Evolutionary conservation across 1,139 yeast genomes (phyloP).

Genomic region (Kluyveromyces sp.): DNA sequence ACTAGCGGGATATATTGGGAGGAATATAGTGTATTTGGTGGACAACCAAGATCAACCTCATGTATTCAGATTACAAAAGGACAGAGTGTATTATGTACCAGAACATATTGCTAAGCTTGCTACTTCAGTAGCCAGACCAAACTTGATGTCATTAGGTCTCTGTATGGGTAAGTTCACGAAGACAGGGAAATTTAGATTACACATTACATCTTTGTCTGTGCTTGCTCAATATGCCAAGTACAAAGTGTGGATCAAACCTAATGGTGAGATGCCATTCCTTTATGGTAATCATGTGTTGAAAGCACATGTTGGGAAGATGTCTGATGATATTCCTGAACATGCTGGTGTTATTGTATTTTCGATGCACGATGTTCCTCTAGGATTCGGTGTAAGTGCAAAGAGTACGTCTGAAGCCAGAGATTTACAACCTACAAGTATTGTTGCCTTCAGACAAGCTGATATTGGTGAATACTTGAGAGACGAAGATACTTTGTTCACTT

Average conservation of each 20-base stretch:
- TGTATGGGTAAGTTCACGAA: slow-evolving; percentile 96
- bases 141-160: slow-evolving; percentile 85
- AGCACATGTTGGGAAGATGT: slow-evolving; percentile 94
- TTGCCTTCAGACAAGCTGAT: slow-evolving; percentile 94
- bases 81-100: slow-evolving; percentile 86
- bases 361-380: slow-evolving; percentile 89
- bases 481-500: slow-evolving; percentile 91
- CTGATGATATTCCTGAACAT: slow-evolving; percentile 96
- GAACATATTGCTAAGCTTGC: slow-evolving; percentile 82
- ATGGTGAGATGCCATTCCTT: slow-evolving; percentile 97
- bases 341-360: slow-evolving; percentile 89
- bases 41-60: slow-evolving; percentile 88
- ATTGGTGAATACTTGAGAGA: slow-evolving; percentile 98
- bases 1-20: slow-evolving; percentile 90
- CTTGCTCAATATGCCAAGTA: slow-evolving; percentile 84
- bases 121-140: slow-evolving; percentile 80
- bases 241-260: slow-evolving; percentile 92
- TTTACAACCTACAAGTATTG: slow-evolving; percentile 88
- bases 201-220: slow-evolving; percentile 81
- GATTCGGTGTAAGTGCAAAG: slow-evolving; percentile 93
- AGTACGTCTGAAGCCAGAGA: slow-evolving; percentile 84
- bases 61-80: slow-evolving; percentile 92
- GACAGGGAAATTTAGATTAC: slow-evolving; percentile 92
- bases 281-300: slow-evolving; percentile 95
- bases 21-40: slow-evolving; percentile 81